Conservation (phyloP, 2,329 filamentous ascomycete species). For the Fusarium annulatum region DNA sequence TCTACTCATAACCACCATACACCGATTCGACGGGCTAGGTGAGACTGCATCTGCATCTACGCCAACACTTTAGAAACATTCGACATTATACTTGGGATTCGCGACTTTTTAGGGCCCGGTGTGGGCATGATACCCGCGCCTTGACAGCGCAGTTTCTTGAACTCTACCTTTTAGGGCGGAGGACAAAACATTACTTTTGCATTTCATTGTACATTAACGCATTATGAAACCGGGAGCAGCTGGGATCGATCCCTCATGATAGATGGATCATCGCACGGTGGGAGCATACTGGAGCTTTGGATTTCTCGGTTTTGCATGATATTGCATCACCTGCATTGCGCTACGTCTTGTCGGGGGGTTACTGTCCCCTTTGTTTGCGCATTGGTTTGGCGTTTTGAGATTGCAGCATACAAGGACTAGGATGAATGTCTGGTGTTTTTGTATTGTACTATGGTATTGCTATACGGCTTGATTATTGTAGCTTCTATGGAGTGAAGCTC, state of each 20-base stretch:
- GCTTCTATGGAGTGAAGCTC: slow-evolving; percentile 28
- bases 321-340: slow-evolving; percentile 34
- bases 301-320: slow-evolving; percentile 36
- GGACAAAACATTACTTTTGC: slow-evolving; percentile 21
- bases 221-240: slow-evolving; percentile 41
- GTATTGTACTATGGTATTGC: slow-evolving; percentile 35
- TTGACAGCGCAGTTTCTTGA: slow-evolving; percentile 38
- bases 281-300: slow-evolving; percentile 39
- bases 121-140: slow-evolving; percentile 48
- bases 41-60: slow-evolving; percentile 8
- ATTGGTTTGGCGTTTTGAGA: slow-evolving; percentile 38
- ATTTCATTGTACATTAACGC: slow-evolving; percentile 45
- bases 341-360: slow-evolving; percentile 9
- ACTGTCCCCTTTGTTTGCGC: slow-evolving; percentile 17
- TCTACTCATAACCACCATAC: slow-evolving; percentile 1
- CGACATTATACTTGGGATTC: slow-evolving; percentile 32
- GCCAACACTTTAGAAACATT: slow-evolving; percentile 25
- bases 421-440: slow-evolving; percentile 35
- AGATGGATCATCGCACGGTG: slow-evolving; percentile 37
- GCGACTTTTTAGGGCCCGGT: slow-evolving; percentile 39
- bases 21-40: slow-evolving; percentile 18
- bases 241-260: slow-evolving; percentile 26
- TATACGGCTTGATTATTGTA: slow-evolving; percentile 20
- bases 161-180: slow-evolving; percentile 18
- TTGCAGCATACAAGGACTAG: slow-evolving; percentile 32